Percentiles rank a stretch among this genome's conserved stretches.
phyloP scores from a whole-genome alignment of 345 rosid species.

The Combretum micranthum region DNA sequence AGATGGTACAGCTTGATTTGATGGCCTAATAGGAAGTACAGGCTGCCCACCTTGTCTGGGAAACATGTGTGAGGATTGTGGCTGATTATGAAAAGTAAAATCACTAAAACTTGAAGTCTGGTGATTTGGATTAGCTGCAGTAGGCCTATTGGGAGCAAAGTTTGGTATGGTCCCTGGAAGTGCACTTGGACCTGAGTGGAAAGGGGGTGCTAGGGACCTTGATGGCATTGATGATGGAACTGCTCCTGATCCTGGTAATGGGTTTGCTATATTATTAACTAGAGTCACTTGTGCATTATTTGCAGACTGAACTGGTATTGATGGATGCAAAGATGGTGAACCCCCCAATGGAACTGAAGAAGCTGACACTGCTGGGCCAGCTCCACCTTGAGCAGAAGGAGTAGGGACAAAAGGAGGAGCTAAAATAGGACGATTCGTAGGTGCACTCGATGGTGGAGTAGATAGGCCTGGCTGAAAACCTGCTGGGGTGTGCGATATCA shows the following conservation, averaged over 20 bases:
- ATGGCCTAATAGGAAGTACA: slow-evolving; percentile 16
- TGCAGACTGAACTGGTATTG: slow-evolving; percentile 23
- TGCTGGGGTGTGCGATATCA: slow-evolving; percentile 17
- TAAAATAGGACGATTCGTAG: slow-evolving; percentile 22
- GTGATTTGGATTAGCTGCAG: slow-evolving; percentile 19
- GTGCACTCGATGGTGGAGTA: slow-evolving; percentile 20
- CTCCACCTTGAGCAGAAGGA: slow-evolving; percentile 8
- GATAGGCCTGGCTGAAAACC: slow-evolving; percentile 15
- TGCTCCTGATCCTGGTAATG: slow-evolving; percentile 9
- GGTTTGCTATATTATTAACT: slow-evolving; percentile 11
- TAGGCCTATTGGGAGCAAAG: slow-evolving; percentile 30
- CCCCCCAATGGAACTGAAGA: slow-evolving; percentile 11
- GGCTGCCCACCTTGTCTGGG: slow-evolving; percentile 35
- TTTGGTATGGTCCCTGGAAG: slow-evolving; percentile 25
- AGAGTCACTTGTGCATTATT: slow-evolving; percentile 8
- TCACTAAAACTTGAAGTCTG: slow-evolving; percentile 42
- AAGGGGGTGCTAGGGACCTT: slow-evolving; percentile 17
- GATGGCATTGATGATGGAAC: slow-evolving; percentile 19
- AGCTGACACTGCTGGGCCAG: slow-evolving; percentile 11
- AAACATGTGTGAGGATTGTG: slow-evolving; percentile 29
- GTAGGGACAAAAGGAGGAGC: slow-evolving; percentile 15
- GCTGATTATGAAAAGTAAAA: slow-evolving; percentile 52
- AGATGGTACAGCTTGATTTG: slow-evolving; percentile 24
- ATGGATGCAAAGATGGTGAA: slow-evolving; percentile 16
- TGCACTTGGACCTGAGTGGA: slow-evolving; percentile 20